Percentiles rank a stretch among this genome's conserved stretches.
Evolutionary conservation across 2,329 filamentous ascomycete species (phyloP).

Genomic region (Amylocarpus encephaloides): DNA sequence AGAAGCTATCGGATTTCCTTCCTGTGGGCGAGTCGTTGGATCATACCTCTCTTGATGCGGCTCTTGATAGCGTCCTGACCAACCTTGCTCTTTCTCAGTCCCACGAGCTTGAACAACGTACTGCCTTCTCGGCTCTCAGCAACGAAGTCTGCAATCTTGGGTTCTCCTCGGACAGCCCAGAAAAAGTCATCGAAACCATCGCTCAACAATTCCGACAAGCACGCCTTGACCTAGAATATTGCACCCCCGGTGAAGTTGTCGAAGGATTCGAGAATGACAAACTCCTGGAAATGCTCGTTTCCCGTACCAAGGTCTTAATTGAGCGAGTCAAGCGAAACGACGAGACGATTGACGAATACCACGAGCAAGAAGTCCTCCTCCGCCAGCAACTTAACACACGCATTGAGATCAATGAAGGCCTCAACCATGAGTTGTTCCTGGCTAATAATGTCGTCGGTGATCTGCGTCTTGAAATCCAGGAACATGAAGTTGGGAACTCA

Average conservation of each 20-base stretch:
- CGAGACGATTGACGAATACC: slow-evolving; percentile 53
- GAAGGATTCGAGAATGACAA: slow-evolving; percentile 43
- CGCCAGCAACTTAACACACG: slow-evolving; percentile 50
- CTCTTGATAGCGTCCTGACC: slow-evolving; percentile 29
- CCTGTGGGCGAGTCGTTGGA: slow-evolving; percentile 22
- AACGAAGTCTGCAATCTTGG: slow-evolving; percentile 43
- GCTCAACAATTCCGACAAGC: slow-evolving; percentile 47
- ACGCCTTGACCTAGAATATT: slow-evolving; percentile 55
- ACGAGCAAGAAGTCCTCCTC: slow-evolving; percentile 48
- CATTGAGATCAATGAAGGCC: slow-evolving; percentile 43
- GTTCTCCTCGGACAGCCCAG: slow-evolving; percentile 42
- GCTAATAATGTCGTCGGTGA: slow-evolving; percentile 14
- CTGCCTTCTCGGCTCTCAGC: slow-evolving; percentile 44
- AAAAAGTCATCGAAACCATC: slow-evolving; percentile 38
- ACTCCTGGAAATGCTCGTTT: slow-evolving; percentile 49
- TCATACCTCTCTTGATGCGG: slow-evolving; percentile 25
- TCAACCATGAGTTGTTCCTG: slow-evolving; percentile 37
- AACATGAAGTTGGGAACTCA: slow-evolving; percentile 40
- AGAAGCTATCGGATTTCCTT: slow-evolving; percentile 27
- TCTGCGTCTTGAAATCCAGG: slow-evolving; percentile 21
- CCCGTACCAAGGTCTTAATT: slow-evolving; percentile 43
- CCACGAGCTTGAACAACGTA: slow-evolving; percentile 30
- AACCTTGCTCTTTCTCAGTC: slow-evolving; percentile 29
- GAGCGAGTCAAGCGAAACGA: slow-evolving; percentile 43
- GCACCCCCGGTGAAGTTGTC: slow-evolving; percentile 51